Percentiles rank a stretch among this genome's conserved stretches.
phyloP scores from a whole-genome alignment of 1,284 basidiomycete genomes.

The Moniliophthora roreri region DNA sequence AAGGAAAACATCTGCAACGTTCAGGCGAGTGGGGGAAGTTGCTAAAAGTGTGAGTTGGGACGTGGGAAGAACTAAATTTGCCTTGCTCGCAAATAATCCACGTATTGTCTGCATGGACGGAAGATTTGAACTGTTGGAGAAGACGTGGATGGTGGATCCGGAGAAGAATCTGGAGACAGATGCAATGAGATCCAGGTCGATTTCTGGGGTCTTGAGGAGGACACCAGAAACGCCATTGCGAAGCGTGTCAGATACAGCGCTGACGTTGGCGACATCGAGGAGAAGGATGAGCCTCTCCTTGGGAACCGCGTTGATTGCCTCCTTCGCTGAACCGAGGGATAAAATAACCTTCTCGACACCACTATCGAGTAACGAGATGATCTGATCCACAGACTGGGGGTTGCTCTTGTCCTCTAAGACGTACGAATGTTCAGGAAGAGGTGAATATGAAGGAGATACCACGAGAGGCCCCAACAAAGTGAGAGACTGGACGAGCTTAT shows the following conservation, averaged over 20 bases:
- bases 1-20: conserved; percentile 85
- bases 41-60: conserved; percentile 64
- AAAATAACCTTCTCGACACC: conserved; percentile 81
- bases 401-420: conserved; percentile 59
- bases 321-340: conserved; percentile 62
- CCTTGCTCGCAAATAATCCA: conserved; percentile 56
- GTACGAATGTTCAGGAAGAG: conserved; percentile 35
- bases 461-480: conserved; percentile 78
- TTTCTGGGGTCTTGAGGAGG: conserved; percentile 66
- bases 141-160: conserved; percentile 61
- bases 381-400: conserved; percentile 50
- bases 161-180: conserved; percentile 76
- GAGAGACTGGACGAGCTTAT: conserved; percentile 58
- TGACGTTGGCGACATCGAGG: conserved; percentile 70
- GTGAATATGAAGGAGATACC: conserved; percentile 32
- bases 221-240: conserved; percentile 75
- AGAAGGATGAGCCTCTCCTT: conserved; percentile 72
- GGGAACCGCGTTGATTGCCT: conserved; percentile 69
- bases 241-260: conserved; percentile 72
- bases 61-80: conserved; percentile 74
- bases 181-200: conserved; percentile 69
- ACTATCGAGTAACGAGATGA: conserved; percentile 69
- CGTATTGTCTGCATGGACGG: conserved; percentile 57
- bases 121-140: conserved; percentile 43
- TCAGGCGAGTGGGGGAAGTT: conserved; percentile 60